Base-by-base conservation (phyloP, 768 basidiomycete species). In the Phylloporus rhodoxanthus region DNA sequence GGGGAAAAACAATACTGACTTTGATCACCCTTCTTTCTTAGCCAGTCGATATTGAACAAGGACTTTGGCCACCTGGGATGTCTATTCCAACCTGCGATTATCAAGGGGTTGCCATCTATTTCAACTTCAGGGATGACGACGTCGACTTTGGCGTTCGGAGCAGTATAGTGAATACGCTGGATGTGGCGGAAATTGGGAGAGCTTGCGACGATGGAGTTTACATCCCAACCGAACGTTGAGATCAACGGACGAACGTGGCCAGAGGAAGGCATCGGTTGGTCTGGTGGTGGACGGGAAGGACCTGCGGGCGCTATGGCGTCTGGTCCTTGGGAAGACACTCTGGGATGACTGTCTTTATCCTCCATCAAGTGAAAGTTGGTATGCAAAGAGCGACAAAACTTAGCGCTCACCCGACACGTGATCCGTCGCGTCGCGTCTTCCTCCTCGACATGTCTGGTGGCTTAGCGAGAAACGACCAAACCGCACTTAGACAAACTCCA, bases 51-150 rank as follows among this genome's bases (percentile, higher is more conserved):
- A 25, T 67, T 74, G 59, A 90, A 86, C 37, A 79, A 55, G 1
- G 74, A 57, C 15, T 58, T 56, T 4, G 76, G 75, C 89, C 90
- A 91, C 3, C 61, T 52, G 0, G 68, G 55, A 39, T 76, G 73
- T 43, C 75, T 64, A 46, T 88, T 78, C 65, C 79, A 80, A 13
- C 76, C 78, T 50, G 79, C 69, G 14, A 92, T 75, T 23, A 91
- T 76, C 43, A 89, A 57, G 1, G 89, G 89, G 11, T 65, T 52
- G 1, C 85, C 86, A 14, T 60, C 53, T 4, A 53, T 42, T 41
- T 88, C 85, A 40, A 78, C 73, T 8, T 67, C 45, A 26, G 64
- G 54, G 26, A 88, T 73, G 32, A 60, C 61, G 2, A 60, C 47
- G 3, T 59, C 63, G 6, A 54, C 43, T 13, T 63, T 48, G 20